Percentiles rank a stretch among this genome's conserved stretches.
Evolutionary conservation across 768 basidiomycete species (phyloP).

Genomic region (Boletus edulis): DNA sequence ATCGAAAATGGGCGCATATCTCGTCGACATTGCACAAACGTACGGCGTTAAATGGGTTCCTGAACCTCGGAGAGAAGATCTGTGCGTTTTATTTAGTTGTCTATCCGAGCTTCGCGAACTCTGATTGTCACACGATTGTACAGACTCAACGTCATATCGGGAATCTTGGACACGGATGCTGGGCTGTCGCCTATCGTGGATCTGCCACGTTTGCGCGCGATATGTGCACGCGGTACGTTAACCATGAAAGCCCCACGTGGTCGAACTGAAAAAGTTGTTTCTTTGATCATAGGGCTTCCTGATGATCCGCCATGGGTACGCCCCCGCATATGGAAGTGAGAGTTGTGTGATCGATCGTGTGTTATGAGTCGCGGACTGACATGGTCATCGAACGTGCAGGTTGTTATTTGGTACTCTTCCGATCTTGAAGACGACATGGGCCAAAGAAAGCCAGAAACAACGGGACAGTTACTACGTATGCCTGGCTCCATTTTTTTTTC

Average conservation of each 20-base stretch:
- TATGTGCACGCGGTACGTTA: slow-evolving; percentile 60
- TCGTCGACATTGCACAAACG: slow-evolving; percentile 50
- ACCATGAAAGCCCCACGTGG: background rate
- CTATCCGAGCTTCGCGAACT: background rate
- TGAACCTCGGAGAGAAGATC: slow-evolving; percentile 56
- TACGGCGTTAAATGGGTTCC: slow-evolving; percentile 62
- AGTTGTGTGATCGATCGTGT: background rate
- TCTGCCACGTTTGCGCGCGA: slow-evolving; percentile 48
- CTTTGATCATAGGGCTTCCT: slow-evolving; percentile 53
- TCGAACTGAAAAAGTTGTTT: background rate
- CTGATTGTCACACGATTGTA: background rate
- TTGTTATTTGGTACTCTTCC: slow-evolving; percentile 65
- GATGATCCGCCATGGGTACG: slow-evolving; percentile 74
- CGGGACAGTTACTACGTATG: slow-evolving; percentile 73
- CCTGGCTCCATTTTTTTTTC: background rate
- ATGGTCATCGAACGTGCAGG: slow-evolving; percentile 31
- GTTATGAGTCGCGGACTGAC: slow-evolving; percentile 4
- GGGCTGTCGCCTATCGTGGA: slow-evolving; percentile 51
- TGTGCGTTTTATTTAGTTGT: slow-evolving; percentile 39
- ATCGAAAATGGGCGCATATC: slow-evolving; percentile 51
- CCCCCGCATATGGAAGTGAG: slow-evolving; percentile 76
- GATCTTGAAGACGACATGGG: slow-evolving; percentile 55
- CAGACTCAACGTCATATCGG: slow-evolving; percentile 57
- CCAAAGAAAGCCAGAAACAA: slow-evolving; percentile 53
- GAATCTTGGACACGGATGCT: slow-evolving; percentile 49